Percentiles rank a stretch among this genome's conserved stretches.
Conservation (phyloP, 371 early-diverging fungal genomes). For the Mortierella sp. region DNA sequence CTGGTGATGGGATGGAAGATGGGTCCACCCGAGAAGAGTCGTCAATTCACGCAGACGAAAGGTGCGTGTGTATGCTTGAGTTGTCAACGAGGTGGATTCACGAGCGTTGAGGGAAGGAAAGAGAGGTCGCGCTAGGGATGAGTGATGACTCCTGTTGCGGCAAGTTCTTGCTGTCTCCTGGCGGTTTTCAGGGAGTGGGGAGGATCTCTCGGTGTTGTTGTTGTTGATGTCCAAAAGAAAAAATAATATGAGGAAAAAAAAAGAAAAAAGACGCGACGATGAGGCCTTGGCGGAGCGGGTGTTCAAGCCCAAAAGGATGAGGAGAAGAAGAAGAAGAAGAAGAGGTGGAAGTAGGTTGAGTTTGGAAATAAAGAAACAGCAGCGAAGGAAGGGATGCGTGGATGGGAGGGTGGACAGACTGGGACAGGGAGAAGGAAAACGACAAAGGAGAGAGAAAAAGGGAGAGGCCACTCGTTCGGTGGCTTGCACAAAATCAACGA, state of each 20-base stretch:
- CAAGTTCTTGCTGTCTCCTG: neutral
- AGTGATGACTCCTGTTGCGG: neutral
- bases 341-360: too few relatives aligned
- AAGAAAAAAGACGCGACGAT: neutral
- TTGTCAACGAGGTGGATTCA: neutral
- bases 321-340: neutral
- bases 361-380: too few relatives aligned
- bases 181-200: neutral
- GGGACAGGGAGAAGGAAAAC: too few relatives aligned
- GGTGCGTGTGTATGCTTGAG: neutral
- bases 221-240: too few relatives aligned
- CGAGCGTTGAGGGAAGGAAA: neutral
- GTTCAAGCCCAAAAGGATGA: neutral
- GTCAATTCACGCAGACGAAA: neutral
- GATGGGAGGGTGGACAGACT: neutral
- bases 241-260: too few relatives aligned
- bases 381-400: neutral
- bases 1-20: neutral
- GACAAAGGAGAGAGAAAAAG: neutral
- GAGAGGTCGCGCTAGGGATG: constrained; percentile 1
- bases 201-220: neutral
- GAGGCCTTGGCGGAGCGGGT: neutral
- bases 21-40: neutral
- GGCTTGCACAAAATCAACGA: too few relatives aligned
- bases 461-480: neutral